A percentile compares a stretch with the other conserved stretches of the same genome.
These are phyloP conservation scores for Plasmodium malariae DNA, from an alignment of 169 alveolate genomes.

Conservation along the genomic window DNA sequence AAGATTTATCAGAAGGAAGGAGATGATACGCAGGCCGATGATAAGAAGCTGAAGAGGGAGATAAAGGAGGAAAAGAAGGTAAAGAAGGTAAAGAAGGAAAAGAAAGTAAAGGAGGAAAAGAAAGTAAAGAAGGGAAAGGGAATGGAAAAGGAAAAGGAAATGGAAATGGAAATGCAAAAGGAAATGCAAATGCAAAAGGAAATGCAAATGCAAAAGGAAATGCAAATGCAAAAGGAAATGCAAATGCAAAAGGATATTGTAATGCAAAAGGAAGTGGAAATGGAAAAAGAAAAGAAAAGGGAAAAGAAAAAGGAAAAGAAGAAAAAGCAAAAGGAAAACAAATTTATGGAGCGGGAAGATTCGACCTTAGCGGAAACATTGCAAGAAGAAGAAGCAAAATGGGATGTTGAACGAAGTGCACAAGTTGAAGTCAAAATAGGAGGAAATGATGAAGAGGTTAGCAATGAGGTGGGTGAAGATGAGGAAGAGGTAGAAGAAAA, in stretches of 20 bases:
- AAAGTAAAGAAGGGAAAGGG: slow-evolving; percentile 6
- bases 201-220: slow-evolving; percentile 75
- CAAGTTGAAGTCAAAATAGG: slow-evolving; percentile 35
- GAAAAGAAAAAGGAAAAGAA: not conserved
- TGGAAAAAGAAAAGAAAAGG: slow-evolving; percentile 5
- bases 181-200: slow-evolving; percentile 77
- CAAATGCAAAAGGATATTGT: slow-evolving; percentile 24
- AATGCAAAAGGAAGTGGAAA: slow-evolving; percentile 14
- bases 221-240: slow-evolving; percentile 5
- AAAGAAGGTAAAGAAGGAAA: slow-evolving; percentile 57
- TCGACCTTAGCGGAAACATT: slow-evolving; percentile 55
- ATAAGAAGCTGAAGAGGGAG: slow-evolving; percentile 71
- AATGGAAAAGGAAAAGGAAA: not conserved
- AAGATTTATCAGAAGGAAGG: slow-evolving; percentile 84
- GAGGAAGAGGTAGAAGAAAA: slow-evolving; percentile 79
- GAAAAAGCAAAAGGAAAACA: no score
- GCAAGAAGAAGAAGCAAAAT: slow-evolving; percentile 44
- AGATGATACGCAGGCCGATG: slow-evolving; percentile 76
- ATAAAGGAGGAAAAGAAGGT: slow-evolving; percentile 79
- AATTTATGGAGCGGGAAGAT: slow-evolving; percentile 51
- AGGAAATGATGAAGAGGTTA: slow-evolving; percentile 70
- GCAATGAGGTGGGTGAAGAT: slow-evolving; percentile 62
- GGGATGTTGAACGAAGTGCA: slow-evolving; percentile 76
- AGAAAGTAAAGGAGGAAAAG: slow-evolving; percentile 40
- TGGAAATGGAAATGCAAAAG: slow-evolving; percentile 64